Evolutionary conservation across 2,329 filamentous ascomycete genomes (phyloP).

Genomic region (Aspergillus costaricaensis): DNA sequence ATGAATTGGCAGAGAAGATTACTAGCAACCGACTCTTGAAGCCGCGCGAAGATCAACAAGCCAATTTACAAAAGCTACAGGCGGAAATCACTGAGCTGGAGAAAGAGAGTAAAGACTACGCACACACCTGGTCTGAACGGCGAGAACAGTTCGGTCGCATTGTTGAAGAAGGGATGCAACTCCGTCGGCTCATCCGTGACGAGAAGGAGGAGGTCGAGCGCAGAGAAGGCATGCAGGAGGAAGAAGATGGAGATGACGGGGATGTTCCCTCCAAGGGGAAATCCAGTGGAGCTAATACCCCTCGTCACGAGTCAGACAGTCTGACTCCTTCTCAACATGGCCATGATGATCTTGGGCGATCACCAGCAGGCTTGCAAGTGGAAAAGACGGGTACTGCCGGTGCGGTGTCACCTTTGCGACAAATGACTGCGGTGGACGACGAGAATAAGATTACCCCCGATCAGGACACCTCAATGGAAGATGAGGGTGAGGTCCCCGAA

Average conservation of each 20-base stretch:
- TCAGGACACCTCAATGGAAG: conserved; percentile 62
- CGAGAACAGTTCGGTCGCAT: conserved; percentile 84
- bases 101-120: conserved; percentile 79
- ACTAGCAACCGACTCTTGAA: conserved; percentile 76
- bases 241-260: conserved; percentile 59
- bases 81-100: conserved; percentile 87
- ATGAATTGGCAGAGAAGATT: conserved; percentile 85
- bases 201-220: conserved; percentile 94
- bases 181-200: conserved; percentile 83
- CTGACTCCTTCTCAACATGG: conserved; percentile 38
- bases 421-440: conserved; percentile 39
- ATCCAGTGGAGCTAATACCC: conserved; percentile 51
- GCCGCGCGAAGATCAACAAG: conserved; percentile 78
- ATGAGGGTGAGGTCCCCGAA: conserved; percentile 50
- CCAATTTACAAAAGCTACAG: conserved; percentile 76
- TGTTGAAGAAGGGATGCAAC: conserved; percentile 84
- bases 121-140: conserved; percentile 79
- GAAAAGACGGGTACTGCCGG: conserved; percentile 36
- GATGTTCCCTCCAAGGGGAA: conserved; percentile 53
- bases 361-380: conserved; percentile 29
- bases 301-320: conserved; percentile 51
- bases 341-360: conserved; percentile 35
- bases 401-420: conserved; percentile 41
- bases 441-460: conserved; percentile 42
- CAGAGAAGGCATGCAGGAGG: conserved; percentile 74